Evolutionary conservation across 2,329 filamentous ascomycete genomes (phyloP).

Genomic region (Ampelomyces quisqualis): DNA sequence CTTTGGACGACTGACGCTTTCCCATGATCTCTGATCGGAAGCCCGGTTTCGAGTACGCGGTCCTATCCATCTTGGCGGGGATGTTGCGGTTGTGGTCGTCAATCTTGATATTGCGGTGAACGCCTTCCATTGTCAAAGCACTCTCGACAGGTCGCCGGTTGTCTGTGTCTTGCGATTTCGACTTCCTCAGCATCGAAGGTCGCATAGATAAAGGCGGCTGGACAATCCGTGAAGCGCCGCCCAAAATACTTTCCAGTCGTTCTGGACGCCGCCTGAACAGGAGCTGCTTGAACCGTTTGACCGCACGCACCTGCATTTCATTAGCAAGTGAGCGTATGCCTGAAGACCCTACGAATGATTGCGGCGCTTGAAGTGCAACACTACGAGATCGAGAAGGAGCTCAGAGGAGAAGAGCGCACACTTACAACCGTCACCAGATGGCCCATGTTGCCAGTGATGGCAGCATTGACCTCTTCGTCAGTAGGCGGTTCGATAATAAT

Average conservation of each 20-base stretch:
- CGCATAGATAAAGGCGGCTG: conserved; percentile 59
- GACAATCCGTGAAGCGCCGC: conserved; percentile 58
- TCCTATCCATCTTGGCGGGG: conserved; percentile 23
- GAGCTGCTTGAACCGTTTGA: conserved; percentile 80
- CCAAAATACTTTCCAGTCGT: conserved; percentile 61
- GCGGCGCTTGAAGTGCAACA: neutral
- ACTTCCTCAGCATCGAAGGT: conserved; percentile 44
- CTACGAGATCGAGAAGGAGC: neutral
- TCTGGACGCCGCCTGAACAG: conserved; percentile 59
- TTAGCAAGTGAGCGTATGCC: neutral
- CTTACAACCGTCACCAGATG: conserved; percentile 78
- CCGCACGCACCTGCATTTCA: conserved; percentile 73
- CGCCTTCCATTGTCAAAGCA: conserved; percentile 55
- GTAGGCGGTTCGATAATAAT: conserved; percentile 80
- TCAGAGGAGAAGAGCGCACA: conserved; percentile 8
- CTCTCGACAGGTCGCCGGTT: conserved; percentile 53
- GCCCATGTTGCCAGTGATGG: conserved; percentile 86
- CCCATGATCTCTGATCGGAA: conserved; percentile 11
- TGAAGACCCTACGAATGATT: neutral
- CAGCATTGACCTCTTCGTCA: conserved; percentile 83
- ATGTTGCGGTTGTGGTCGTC: conserved; percentile 31
- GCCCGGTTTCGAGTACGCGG: conserved; percentile 22
- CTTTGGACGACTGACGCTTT: conserved; percentile 9
- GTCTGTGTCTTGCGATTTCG: conserved; percentile 54
- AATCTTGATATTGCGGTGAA: conserved; percentile 51